Evolutionary conservation across 192 early-diverging fungal genomes (phyloP), one percentile per base, ranked within the genome.

Genomic region (Coemansia sp.): DNA sequence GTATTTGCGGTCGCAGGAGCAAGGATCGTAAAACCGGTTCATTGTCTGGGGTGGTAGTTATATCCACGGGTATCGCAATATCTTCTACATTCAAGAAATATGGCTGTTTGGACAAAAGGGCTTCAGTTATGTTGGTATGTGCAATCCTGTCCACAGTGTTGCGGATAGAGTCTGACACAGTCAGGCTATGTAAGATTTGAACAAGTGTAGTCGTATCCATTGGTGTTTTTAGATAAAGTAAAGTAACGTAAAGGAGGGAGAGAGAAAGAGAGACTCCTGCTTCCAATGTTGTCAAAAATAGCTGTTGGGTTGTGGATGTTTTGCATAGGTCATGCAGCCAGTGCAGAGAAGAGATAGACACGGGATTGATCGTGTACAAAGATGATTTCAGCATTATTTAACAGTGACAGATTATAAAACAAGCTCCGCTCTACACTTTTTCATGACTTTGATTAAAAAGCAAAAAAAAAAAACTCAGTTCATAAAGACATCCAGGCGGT

Each of bases 401-500:
- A 46, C 43, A 5, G 1, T 20, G 2, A 46, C n/a, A 7, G 16
- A 15, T 20, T 7, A 20, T 3, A 46, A 46, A 20, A 46, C 0
- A 20, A 15, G 18, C 16, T 20, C 10, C 16, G 39, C 16, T 40
- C 16, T 8, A 15, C 9, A 40, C 16, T 40, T 40, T n/a, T n/a
- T n/a, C n/a, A n/a, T n/a, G n/a, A 40, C 9, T 40, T 8, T 1
- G 39, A 15, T 40, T 13, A 40, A 13, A 13, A 40, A 8, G 39
- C 9, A 39, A 10, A 39, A 40, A 40, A 40, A 40, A 15, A 7
- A 40, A 15, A 20, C n/a, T 20, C 67, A 84, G 69, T 72, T 72
- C 86, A 91, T 90, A 81, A 85, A 70, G 13, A 86, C 84, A 29
- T 87, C 80, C 74, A 85, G 83, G n/a, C 88, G 87, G 70, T 92